Evolutionary conservation across 306 rosid genomes (phyloP), one percentile per base, ranked within the genome.

Genomic region (Fragaria iinumae): DNA sequence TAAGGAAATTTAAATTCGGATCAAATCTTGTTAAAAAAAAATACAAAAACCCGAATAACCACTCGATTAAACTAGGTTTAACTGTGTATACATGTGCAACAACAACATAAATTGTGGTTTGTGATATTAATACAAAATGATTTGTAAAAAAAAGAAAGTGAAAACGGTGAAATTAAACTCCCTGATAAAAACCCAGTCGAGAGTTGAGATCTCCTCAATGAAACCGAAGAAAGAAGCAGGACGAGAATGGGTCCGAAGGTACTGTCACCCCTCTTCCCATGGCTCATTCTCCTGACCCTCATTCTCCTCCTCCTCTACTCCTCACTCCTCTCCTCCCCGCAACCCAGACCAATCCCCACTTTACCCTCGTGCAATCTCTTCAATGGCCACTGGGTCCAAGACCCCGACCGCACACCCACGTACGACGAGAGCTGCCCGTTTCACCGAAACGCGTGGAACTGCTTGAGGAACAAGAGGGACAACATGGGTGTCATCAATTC

Each of bases 381-480:
- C 79, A 76, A 43, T 13, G 96, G 98, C 4, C 75, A 34, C 1
- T 91, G 97, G 97, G 85, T 74, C 67, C 68, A 72, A 8, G 96
- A 94, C 82, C 91, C 91, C n/a, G 73, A 69, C 72, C 90, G 50
- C 56, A 32, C 3, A 77, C 97, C 96, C 74, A 79, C 84, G 67
- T 91, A 94, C 84, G 96, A 94, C 45, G 87, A 86, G 20, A 85
- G 89, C 3, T 91, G 96, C 79, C 91, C 96, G 8, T 94, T 94
- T 80, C 98, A 94, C 79, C 83, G 98, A 36, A 94, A 89, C 82
- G 87, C 98, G 11, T 94, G 97, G 97, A 92, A 94, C 65, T 94
- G 98, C 82, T 71, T 92, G 73, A 86, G 91, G 81, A 94, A 89
- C 87, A 80, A 89, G 83, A 83, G 98, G 69, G 86, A 82, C 10